A percentile compares a stretch with the other conserved stretches of the same genome.
Conservation (phyloP, 495 filamentous ascomycete species). For the Pyrenula aspistea region DNA sequence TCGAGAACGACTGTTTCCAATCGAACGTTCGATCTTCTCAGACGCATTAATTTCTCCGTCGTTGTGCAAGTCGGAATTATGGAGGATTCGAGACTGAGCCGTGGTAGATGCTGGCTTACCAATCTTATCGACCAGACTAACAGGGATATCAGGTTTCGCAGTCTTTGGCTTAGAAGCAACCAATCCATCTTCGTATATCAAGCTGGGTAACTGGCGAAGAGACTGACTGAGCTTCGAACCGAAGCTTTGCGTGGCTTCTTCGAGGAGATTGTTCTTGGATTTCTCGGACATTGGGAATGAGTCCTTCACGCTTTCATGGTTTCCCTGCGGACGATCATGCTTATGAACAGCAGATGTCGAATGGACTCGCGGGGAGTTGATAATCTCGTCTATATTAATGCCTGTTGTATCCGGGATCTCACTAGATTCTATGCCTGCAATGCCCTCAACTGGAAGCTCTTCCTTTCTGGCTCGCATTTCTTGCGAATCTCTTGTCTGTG, state of each 20-base stretch:
- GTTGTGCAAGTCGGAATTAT: not conserved
- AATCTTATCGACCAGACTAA: not conserved
- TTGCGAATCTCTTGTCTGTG: too few relatives aligned
- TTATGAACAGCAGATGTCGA: too few relatives aligned
- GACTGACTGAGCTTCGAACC: not conserved
- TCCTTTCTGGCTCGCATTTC: too few relatives aligned
- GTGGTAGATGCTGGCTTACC: not conserved
- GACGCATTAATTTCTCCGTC: not conserved
- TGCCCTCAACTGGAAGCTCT: too few relatives aligned
- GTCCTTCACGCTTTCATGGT: not conserved
- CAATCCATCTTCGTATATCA: not conserved
- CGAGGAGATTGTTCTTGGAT: not conserved
- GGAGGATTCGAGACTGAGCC: not conserved
- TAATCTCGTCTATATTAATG: not conserved
- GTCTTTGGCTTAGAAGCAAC: not conserved
- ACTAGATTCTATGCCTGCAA: not conserved
- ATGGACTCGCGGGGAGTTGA: too few relatives aligned
- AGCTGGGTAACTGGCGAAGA: not conserved
- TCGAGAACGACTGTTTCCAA: too few relatives aligned
- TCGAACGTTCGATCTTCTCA: not conserved
- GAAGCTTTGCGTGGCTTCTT: not conserved
- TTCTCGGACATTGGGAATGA: not conserved
- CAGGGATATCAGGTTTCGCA: not conserved
- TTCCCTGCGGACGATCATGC: too few relatives aligned
- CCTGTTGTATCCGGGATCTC: not conserved